Evolutionary conservation across 108 stramenopile genomes (phyloP), one percentile per base, ranked within the genome.

Genomic region (Cyclotella cryptica): DNA sequence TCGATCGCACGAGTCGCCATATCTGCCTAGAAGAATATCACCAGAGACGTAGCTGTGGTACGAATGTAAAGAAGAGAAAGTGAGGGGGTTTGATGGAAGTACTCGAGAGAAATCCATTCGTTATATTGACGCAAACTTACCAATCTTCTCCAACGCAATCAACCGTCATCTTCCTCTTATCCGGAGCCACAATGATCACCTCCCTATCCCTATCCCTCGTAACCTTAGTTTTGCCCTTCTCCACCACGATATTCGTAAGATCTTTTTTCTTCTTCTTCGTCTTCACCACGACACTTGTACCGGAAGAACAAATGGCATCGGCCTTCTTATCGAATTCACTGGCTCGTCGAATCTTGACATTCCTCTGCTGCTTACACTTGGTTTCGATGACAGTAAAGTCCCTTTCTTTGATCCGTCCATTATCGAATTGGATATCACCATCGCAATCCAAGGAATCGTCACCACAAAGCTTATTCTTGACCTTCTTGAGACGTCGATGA

Each of bases 101-200:
- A 11, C 10, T 43, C 12, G 49, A 51, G 8, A 61, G 12, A 29
- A 47, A 62, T 47, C 61, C 4, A 62, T 13, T 22, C n/a, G 10
- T 41, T 53, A 54, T 2, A 4, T 39, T 14, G 17, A 12, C 13
- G 17, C 1, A 24, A 5, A 61, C 72, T 72, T 17, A 72, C 72
- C 73, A 74, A 53, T 74, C 17, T 0, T 54, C 73, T 9, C 41
- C 52, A 53, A 61, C 52, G 29, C 73, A 74, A 65, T 74, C 73
- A 43, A 29, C 59, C 24, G 53, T 51, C 19, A 63, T 24, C 35
- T 17, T 53, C 39, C 40, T 42, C 0, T 24, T 39, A 22, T 27
- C 6, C 3, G 28, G 12, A 10, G n/a, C 22, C 10, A 42, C 63
- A 49, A 74, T 74, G 17, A 64, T 65, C 14, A 74, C 73, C 49